These are phyloP conservation scores for Pichia inconspicua DNA, from an alignment of 1,139 yeast genomes.

Conservation along the genomic window DNA sequence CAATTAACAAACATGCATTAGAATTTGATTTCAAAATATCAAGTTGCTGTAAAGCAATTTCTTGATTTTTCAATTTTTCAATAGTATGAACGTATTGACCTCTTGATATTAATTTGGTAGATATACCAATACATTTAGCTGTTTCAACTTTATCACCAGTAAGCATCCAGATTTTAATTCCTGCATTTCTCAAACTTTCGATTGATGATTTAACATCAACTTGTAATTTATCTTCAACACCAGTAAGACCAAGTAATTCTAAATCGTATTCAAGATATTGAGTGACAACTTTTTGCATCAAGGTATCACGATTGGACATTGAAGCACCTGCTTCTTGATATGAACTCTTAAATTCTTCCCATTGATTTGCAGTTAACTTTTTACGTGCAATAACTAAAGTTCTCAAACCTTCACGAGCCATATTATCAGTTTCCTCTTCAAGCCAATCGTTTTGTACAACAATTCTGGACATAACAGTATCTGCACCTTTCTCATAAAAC, in stretches of 20 bases:
- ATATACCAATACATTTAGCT: slow-evolving; percentile 91
- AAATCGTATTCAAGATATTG: slow-evolving; percentile 74
- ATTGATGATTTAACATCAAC: slow-evolving; percentile 85
- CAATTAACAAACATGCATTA: slow-evolving; percentile 79
- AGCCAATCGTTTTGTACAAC: slow-evolving; percentile 90
- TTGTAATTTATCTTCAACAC: slow-evolving; percentile 94
- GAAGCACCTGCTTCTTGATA: slow-evolving; percentile 69
- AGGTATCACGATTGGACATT: slow-evolving; percentile 70
- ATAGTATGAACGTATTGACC: slow-evolving; percentile 91
- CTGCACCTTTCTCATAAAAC: slow-evolving; percentile 95
- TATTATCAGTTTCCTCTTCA: slow-evolving; percentile 93
- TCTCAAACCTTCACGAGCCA: slow-evolving; percentile 97
- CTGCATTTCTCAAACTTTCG: slow-evolving; percentile 90
- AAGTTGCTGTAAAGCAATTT: slow-evolving; percentile 61
- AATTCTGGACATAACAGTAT: slow-evolving; percentile 83
- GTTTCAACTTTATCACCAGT: slow-evolving; percentile 99
- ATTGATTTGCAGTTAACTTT: slow-evolving; percentile 45
- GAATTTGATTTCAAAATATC: slow-evolving; percentile 59
- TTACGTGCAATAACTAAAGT: slow-evolving; percentile 89
- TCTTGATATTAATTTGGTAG: slow-evolving; percentile 83
- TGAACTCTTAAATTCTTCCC: slow-evolving; percentile 53
- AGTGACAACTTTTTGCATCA: slow-evolving; percentile 60
- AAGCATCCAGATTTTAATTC: slow-evolving; percentile 96
- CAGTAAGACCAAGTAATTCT: slow-evolving; percentile 86
- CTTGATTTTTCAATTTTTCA: slow-evolving; percentile 54